Evolutionary conservation across 192 early-diverging fungal genomes (phyloP), one percentile per base, ranked within the genome.

Genomic region (Pilaira anomala): DNA sequence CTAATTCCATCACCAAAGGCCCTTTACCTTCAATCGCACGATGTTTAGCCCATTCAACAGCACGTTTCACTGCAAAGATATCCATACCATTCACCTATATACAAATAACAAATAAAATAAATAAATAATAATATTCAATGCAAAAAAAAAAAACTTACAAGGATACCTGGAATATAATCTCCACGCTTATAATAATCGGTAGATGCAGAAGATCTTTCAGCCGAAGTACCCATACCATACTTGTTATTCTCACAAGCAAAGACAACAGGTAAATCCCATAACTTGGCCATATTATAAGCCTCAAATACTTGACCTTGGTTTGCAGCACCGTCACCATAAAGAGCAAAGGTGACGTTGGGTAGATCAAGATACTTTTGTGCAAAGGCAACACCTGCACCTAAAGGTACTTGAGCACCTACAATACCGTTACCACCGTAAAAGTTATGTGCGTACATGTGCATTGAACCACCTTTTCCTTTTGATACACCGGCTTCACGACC

Each of bases 191-290:
- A 97, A 89, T 96, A 97, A 69, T 90, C 84, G 61, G 93, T 91
- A 72, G 89, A 93, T 61, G 94, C 94, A 26, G 92, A 88, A 18
- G 94, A 91, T 64, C 96, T 89, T 60, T 69, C 72, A 30, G 92
- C 91, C 41, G 93, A 83, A 12, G 94, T 98, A 62, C 96, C 96
- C 96, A 98, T 98, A 61, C 94, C 96, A 76, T 96, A 98, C 78
- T 85, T 89, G 92, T 98, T 98, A 90, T 98, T 98, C 78, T 98
- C 96, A 80, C 96, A 98, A 25, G 92, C 93, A 78, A 95, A 98
- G 60, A 92, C 86, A 54, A 84, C 79, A 18, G 96, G 95, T 57
- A 98, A 82, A 59, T 90, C 85, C 96, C 95, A 98, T 44, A 98
- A 85, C 88, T 95, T 94, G 76, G 96, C 90, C 94, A 98, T 98